Evolutionary conservation across 2,329 filamentous ascomycete genomes (phyloP).

Genomic region (Arthrinium puccinioides): DNA sequence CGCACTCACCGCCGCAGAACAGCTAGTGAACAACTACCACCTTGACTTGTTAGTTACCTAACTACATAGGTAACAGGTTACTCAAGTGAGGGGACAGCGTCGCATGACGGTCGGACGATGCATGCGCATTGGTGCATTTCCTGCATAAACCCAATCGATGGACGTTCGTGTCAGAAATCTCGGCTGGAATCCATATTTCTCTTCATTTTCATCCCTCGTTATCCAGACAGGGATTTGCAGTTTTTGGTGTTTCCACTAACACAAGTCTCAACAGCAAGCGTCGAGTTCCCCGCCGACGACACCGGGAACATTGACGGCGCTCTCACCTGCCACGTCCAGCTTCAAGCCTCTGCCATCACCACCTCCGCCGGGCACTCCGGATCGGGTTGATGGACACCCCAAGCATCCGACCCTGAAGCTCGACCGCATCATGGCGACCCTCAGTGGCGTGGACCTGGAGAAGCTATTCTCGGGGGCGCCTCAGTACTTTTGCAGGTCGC

Average conservation of each 20-base stretch:
- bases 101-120: conserved; percentile 9
- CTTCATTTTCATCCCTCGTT: background rate
- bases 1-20: no score
- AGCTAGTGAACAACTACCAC: no score
- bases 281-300: conserved; percentile 1
- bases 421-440: conserved; percentile 51
- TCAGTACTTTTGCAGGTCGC: conserved; percentile 58
- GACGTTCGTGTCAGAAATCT: background rate
- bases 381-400: conserved; percentile 30
- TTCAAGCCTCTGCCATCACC: conserved; percentile 51
- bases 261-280: background rate
- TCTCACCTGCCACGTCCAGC: no score
- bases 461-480: conserved; percentile 71
- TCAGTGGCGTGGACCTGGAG: conserved; percentile 54
- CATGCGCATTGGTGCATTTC: conserved; percentile 4
- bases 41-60: no score
- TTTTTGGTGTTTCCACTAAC: background rate
- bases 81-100: conserved; percentile 9
- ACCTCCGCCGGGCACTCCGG: conserved; percentile 33
- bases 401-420: conserved; percentile 41
- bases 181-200: no score
- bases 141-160: background rate
- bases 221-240: background rate
- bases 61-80: no score
- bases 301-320: no score